A percentile compares a stretch with the other conserved stretches of the same genome.
Evolutionary conservation across 345 rosid genomes (phyloP).

Genomic region (Gossypioides kirkii): DNA sequence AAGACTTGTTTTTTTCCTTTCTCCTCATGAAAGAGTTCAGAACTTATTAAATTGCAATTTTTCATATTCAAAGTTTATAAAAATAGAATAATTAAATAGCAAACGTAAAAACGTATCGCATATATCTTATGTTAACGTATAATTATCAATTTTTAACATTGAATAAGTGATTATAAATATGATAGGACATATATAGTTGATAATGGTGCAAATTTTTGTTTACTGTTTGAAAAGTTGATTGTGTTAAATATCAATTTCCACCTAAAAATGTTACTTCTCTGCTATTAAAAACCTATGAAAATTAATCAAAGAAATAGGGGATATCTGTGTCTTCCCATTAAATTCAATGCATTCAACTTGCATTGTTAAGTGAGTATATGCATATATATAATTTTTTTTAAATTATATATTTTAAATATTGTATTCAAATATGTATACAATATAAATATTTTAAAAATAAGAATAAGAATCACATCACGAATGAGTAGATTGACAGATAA

Average conservation of each 20-base stretch:
- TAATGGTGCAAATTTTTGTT: background rate
- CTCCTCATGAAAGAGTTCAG: too few species aligned
- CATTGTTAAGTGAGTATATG: background rate
- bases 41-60: too few species aligned
- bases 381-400: too few species aligned
- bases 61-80: too few species aligned
- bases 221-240: background rate
- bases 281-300: background rate
- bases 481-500: background rate
- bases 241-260: background rate
- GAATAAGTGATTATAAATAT: background rate
- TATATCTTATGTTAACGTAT: too few species aligned
- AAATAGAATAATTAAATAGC: too few species aligned
- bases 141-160: too few species aligned
- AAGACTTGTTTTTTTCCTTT: too few species aligned
- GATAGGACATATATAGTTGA: background rate
- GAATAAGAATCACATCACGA: background rate
- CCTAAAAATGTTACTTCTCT: background rate
- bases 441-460: background rate
- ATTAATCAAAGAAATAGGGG: background rate
- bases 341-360: background rate
- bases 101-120: too few species aligned
- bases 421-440: background rate
- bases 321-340: background rate
- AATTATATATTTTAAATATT: background rate